Base-by-base conservation (phyloP, 805 yeast species). In the Priceomyces fermenticarens region DNA sequence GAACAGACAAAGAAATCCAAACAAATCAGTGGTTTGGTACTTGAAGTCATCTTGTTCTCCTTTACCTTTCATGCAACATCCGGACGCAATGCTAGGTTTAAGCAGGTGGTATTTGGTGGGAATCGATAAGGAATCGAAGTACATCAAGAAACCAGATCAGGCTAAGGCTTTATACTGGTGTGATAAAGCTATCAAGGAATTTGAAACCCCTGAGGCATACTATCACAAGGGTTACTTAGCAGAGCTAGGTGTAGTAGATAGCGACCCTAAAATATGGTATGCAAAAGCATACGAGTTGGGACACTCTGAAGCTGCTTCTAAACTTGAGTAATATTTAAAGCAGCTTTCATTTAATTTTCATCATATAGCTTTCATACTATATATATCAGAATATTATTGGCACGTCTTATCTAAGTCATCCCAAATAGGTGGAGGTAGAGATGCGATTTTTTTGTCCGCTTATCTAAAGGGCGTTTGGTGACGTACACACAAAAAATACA, bases 71-170 rank as follows among this genome's bases (percentile, higher is more conserved):
- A 60, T 55, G 41, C 57, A 73, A 41, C 72, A 67, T 43, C 72
- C 73, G 0, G 74, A 70, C 38, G 74, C 75, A 6, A 67, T 70
- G 72, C 49, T 69, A 38, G 75, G 75, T 0, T 59, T 70, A 45
- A 54, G 65, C 30, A 55, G 75, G 40, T 70, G 75, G 75, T 58
- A 55, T 38, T 47, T 68, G 42, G 48, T 44, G 32, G 74, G 73
- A 12, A 52, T 62, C 10, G 49, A 62, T 10, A 69, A 68, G 8
- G 48, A 45, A 15, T 57, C 62, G 39, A 66, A 62, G 41, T 62
- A 65, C 37, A 60, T 70, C 34, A 71, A 72, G 8, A 43, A 44
- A 14, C 63, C 70, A 5, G 60, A 60, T 36, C 67, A 65, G 1
- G 65, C 61, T 27, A 57, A 54, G 46, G 73, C 74, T 0, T 49